Evolutionary conservation across 768 basidiomycete species (phyloP).

Genomic region (Dictyophora rubrovolvata): DNA sequence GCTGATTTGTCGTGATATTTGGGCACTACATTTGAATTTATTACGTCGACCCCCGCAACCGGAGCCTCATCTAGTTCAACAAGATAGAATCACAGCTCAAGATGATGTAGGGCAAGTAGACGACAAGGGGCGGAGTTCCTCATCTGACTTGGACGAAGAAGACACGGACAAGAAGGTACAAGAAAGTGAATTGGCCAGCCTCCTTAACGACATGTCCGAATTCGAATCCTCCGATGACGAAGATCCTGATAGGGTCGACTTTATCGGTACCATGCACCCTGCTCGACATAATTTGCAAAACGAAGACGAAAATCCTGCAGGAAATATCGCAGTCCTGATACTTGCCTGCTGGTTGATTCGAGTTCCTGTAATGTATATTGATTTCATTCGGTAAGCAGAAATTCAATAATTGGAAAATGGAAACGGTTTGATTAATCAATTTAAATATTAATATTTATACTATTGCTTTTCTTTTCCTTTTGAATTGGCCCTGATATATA

Average conservation of each 20-base stretch:
- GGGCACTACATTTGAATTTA: conserved; percentile 62
- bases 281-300: conserved; percentile 11
- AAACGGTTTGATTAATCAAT: background rate
- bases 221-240: conserved; percentile 1
- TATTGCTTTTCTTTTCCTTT: conserved; percentile 4
- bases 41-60: conserved; percentile 49
- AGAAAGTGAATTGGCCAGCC: background rate
- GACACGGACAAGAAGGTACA: conserved; percentile 13
- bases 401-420: background rate
- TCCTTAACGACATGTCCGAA: background rate
- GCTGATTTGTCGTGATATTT: conserved; percentile 71
- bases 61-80: conserved; percentile 46
- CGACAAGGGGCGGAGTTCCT: background rate
- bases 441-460: background rate
- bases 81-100: conserved; percentile 21
- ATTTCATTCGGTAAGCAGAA: conserved; percentile 55
- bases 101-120: background rate
- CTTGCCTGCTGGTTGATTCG: conserved; percentile 74
- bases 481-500: conserved; percentile 19
- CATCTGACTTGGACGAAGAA: conserved; percentile 13
- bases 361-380: conserved; percentile 63
- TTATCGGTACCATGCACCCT: background rate
- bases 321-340: conserved; percentile 57
- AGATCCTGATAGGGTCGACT: background rate
- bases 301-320: conserved; percentile 31